Evolutionary conservation across 148 eudicot species (phyloP).

Genomic region (Gaultheria prostrata): DNA sequence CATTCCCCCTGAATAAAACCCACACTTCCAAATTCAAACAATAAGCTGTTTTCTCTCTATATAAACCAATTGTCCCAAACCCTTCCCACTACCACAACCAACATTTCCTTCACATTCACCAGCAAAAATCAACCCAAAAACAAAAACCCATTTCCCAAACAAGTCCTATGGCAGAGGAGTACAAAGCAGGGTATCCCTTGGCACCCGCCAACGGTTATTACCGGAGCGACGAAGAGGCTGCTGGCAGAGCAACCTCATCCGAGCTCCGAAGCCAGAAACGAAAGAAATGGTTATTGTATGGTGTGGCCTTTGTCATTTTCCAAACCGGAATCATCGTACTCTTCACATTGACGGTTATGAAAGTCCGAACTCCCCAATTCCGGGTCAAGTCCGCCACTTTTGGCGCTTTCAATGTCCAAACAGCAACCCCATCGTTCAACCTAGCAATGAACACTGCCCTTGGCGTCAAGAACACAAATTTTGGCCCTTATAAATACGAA

Average conservation of each 20-base stretch:
- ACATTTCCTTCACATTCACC: neutral
- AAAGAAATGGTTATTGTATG: neutral
- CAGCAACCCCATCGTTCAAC: constrained; percentile 5
- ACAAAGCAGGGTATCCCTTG: neutral
- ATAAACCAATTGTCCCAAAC: neutral
- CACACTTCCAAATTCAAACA: too few species aligned
- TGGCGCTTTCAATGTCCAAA: neutral
- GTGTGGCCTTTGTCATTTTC: neutral
- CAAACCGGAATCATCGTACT: constrained; percentile 8
- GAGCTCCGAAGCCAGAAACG: constrained; percentile 21
- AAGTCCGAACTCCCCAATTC: constrained; percentile 18
- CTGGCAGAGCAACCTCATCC: neutral
- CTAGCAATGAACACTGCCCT: constrained; percentile 10
- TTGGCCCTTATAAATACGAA: constrained; percentile 4
- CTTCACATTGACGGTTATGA: constrained; percentile 18
- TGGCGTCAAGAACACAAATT: constrained; percentile 18
- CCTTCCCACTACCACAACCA: neutral
- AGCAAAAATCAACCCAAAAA: neutral
- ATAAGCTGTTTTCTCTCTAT: too few species aligned
- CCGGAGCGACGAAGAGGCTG: neutral
- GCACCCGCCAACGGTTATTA: neutral
- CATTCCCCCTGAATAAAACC: too few species aligned
- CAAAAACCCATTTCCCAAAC: neutral
- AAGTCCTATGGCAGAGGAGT: constrained; percentile 2
- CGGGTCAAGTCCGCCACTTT: constrained; percentile 7